Evolutionary conservation across 2,329 filamentous ascomycete genomes (phyloP), one percentile per base, ranked within the genome.

Genomic region (Neoarthrinium moseri): DNA sequence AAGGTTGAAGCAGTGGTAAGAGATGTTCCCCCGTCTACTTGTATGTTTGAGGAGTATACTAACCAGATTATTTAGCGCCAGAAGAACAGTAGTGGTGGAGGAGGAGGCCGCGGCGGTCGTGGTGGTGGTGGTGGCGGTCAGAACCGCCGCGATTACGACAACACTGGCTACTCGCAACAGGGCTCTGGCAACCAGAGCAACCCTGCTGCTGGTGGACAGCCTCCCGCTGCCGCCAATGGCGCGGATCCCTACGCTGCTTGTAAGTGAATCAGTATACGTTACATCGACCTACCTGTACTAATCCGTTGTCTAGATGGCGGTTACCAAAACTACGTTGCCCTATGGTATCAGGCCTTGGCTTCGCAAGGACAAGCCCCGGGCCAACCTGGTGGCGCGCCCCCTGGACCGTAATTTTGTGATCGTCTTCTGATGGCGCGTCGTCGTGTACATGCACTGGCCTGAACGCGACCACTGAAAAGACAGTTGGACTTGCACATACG

Each of bases 1-100:
- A 96, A 96, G 70, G 89, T 96, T 39, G 89, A 95, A 51, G 86
- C 89, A 61, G 89, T 92, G 65, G 85, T 91, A 80, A 70, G 86
- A 79, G n/a, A n/a, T n/a, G n/a, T n/a, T n/a, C n/a, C n/a, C n/a
- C n/a, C n/a, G n/a, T n/a, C n/a, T n/a, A n/a, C n/a, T n/a, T n/a
- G n/a, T n/a, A n/a, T n/a, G n/a, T n/a, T n/a, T n/a, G n/a, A 5
- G 34, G 21, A 34, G 18, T 18, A 22, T 11, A 48, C 65, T 74
- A 53, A 74, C 51, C 32, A 4, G 2, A 27, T 6, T 23, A 3
- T 11, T 43, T 50, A 80, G 75, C 72, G 73, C 45, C 75, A 80
- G 58, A 81, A 81, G 70, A 80, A 75, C 59, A 70, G 64, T 48
- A 70, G 70, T 29, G 68, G 72, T 35, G n/a, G n/a, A n/a, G n/a